Base-by-base conservation (phyloP, 805 yeast species). In the Yarrowia osloensis region DNA sequence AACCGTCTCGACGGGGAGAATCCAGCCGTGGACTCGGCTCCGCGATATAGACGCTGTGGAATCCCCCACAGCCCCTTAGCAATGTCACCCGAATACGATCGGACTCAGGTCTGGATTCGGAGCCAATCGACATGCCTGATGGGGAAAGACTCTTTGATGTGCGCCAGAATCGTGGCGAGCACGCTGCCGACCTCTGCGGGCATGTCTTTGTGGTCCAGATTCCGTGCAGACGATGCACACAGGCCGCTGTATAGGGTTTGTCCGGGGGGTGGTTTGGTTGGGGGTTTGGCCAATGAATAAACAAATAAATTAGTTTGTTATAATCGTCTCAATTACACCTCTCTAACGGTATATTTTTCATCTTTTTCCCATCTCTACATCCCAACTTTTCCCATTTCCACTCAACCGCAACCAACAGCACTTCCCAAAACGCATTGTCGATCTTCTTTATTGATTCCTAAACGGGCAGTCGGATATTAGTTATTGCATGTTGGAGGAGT, bases 361-460 rank as follows among this genome's bases (percentile, higher is more conserved):
- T n/a, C n/a, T n/a, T n/a, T n/a, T n/a, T n/a, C n/a, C n/a, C n/a
- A n/a, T n/a, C n/a, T n/a, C n/a, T n/a, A n/a, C n/a, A n/a, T n/a
- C n/a, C n/a, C n/a, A n/a, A n/a, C n/a, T n/a, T n/a, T n/a, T n/a
- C 2, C 24, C 29, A 11, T n/a, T 9, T 9, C 28, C 33, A 21
- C 33, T 3, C 19, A 7, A 17, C 54, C 54, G 54, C 54, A 49
- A 49, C 54, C 35, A 26, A 13, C 52, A 26, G 24, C 54, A 4
- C 19, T 28, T 49, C 54, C 54, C 54, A 49, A 50, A 31, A 50
- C 57, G 57, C 57, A 50, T 50, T 50, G 57, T 50, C 39, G 57
- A 50, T 50, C 57, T 49, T 49, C 54, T 33, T 31, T 31, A 50
- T 50, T 50, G 57, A 50, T 50, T 49, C 57, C 57, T 21, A 50